Evolutionary conservation across 495 filamentous ascomycete species (phyloP), one percentile per base, ranked within the genome.

Genomic region (Daldinia loculata): DNA sequence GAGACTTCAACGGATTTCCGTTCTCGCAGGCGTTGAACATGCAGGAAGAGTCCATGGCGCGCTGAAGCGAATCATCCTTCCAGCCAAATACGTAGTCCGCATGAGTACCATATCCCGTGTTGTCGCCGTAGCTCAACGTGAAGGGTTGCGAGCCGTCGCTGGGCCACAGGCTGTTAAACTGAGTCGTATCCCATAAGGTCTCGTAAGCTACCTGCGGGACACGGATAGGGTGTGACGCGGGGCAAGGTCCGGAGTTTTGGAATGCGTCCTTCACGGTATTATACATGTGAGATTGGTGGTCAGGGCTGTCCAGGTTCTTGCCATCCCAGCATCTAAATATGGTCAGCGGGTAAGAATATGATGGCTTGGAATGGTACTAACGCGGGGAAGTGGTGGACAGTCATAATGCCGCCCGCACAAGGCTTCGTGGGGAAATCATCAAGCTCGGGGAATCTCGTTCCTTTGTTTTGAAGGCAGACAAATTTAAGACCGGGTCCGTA

Each of bases 201-300:
- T 86, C 84, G 78, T 84, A 85, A 14, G 82, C 80, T 8, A 86
- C 76, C 69, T 86, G 84, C 7, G 84, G 81, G 24, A 85, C 76
- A 53, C 81, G 77, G 22, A 83, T 76, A 4, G 84, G 84, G 76
- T 86, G 84, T 15, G 83, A 82, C 0, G 81, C 72, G 48, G 85
- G 85, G 80, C 85, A 87, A 14, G 83, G 69, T 0, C 80, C 80
- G 4, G 77, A 78, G 53, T 79, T 75, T 38, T 75, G 63, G 76
- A 85, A 85, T 6, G 80, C 80, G n/a, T 82, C 81, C 56, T 79
- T 77, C 11, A 78, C 76, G 2, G 82, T 84, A 70, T 79, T 79
- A 75, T 81, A 83, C 82, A 84, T 84, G 78, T 89, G 87, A 17
- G 83, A 83, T 34, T 83, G 80, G 72, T 88, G 87, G 77, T 88